A percentile compares a stretch with the other conserved stretches of the same genome.
phyloP scores from a whole-genome alignment of 192 early-diverging fungal species.

The Phlyctochytrium planicorne region DNA sequence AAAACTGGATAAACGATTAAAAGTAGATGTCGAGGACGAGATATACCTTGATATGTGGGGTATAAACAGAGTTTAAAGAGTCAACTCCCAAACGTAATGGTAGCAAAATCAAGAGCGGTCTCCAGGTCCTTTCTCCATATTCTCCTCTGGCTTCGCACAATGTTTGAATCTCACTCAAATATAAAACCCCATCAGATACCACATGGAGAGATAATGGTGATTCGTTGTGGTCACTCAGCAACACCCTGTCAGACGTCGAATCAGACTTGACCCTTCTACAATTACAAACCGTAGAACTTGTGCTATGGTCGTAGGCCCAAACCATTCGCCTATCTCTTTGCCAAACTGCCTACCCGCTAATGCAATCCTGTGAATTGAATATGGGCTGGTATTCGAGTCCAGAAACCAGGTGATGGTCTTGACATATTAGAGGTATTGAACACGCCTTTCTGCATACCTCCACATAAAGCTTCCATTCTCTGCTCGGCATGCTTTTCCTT shows the following conservation, averaged over 20 bases:
- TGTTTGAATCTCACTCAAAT: constrained; percentile 67
- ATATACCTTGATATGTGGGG: constrained; percentile 63
- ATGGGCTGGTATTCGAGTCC: constrained; percentile 68
- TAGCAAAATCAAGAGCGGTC: constrained; percentile 76
- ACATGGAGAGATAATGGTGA: constrained; percentile 70
- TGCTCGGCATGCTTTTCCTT: too few species aligned
- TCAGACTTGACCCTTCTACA: constrained; percentile 1
- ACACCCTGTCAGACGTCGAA: constrained; percentile 41
- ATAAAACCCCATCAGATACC: constrained; percentile 80
- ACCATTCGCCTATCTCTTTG: constrained; percentile 96
- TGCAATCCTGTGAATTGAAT: constrained; percentile 93
- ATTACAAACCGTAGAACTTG: constrained; percentile 70
- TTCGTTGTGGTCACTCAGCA: constrained; percentile 57
- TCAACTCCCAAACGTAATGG: constrained; percentile 90
- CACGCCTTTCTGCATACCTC: constrained; percentile 14
- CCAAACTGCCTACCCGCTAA: constrained; percentile 77
- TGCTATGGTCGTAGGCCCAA: constrained; percentile 87
- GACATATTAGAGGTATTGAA: background rate
- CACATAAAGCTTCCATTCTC: constrained; percentile 33
- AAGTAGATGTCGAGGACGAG: too few species aligned
- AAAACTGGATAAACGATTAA: constrained; percentile 46
- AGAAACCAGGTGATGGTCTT: constrained; percentile 77
- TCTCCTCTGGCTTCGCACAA: constrained; percentile 33
- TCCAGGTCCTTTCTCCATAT: constrained; percentile 16
- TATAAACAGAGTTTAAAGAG: constrained; percentile 83